Evolutionary conservation across 768 basidiomycete genomes (phyloP).

Genomic region (Psilocybe cubensis): DNA sequence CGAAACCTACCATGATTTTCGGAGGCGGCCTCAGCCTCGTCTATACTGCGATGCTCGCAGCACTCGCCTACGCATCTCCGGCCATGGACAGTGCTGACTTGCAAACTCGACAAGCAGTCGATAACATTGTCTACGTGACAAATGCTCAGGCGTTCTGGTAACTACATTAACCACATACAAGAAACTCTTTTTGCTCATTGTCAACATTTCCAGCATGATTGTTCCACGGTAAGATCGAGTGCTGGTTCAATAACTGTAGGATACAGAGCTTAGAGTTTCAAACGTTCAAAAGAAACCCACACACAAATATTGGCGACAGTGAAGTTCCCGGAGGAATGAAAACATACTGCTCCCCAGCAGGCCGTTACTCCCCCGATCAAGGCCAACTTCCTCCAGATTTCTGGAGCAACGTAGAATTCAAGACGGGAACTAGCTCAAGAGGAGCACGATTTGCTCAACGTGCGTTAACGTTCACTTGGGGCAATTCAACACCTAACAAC

Average conservation of each 20-base stretch:
- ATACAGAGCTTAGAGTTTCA: too few species aligned
- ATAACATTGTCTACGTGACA: slow-evolving; percentile 57
- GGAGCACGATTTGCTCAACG: slow-evolving; percentile 49
- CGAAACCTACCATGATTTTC: neutral
- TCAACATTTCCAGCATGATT: slow-evolving; percentile 39
- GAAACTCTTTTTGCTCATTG: neutral
- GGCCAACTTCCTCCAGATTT: slow-evolving; percentile 50
- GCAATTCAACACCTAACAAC: neutral
- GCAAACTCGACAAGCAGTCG: slow-evolving; percentile 31
- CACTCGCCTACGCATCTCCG: slow-evolving; percentile 14
- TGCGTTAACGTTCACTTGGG: slow-evolving; percentile 23
- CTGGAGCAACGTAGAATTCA: slow-evolving; percentile 55
- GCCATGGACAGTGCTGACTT: slow-evolving; percentile 13
- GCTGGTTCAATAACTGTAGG: too few species aligned
- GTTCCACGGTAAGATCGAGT: slow-evolving; percentile 53
- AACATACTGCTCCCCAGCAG: slow-evolving; percentile 54
- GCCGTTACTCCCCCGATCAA: slow-evolving; percentile 42
- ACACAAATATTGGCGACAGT: slow-evolving; percentile 59
- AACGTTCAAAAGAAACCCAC: slow-evolving; percentile 35
- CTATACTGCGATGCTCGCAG: neutral
- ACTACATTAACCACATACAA: slow-evolving; percentile 14
- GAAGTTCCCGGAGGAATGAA: slow-evolving; percentile 58
- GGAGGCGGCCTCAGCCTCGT: neutral
- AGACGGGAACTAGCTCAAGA: slow-evolving; percentile 43
- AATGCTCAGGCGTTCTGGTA: slow-evolving; percentile 48